Conservation (phyloP, 352 stramenopile genomes). For the Globisporangium takayamanum region DNA sequence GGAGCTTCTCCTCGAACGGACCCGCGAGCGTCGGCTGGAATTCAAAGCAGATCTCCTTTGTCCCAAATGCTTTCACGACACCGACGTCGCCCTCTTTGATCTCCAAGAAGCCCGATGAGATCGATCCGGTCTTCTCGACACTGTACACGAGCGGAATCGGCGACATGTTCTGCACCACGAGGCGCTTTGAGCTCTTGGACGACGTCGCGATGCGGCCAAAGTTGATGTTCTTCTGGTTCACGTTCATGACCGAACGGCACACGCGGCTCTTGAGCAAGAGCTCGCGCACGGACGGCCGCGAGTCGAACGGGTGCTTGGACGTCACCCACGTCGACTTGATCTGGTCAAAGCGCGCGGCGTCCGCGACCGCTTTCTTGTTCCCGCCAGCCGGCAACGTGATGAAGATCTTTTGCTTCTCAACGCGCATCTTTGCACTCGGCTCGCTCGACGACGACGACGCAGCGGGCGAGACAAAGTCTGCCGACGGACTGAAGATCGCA, state of each 20-base stretch:
- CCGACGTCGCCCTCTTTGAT: constrained; percentile 86
- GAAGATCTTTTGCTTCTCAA: constrained; percentile 87
- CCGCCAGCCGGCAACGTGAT: constrained; percentile 80
- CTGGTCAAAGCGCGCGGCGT: constrained; percentile 50
- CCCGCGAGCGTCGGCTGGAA: constrained; percentile 83
- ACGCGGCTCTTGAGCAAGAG: constrained; percentile 80
- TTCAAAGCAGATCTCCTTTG: constrained; percentile 87
- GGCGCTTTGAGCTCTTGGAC: constrained; percentile 79
- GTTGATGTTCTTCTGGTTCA: constrained; percentile 92
- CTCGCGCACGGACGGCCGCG: constrained; percentile 68
- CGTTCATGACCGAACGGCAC: constrained; percentile 83
- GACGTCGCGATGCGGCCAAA: constrained; percentile 84
- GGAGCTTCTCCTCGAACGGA: constrained; percentile 86
- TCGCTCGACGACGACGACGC: constrained; percentile 10
- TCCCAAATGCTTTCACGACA: constrained; percentile 84
- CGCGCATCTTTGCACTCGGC: constrained; percentile 52
- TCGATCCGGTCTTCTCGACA: constrained; percentile 88
- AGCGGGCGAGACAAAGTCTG: constrained; percentile 19
- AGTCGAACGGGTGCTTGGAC: constrained; percentile 81
- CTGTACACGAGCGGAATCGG: constrained; percentile 79
- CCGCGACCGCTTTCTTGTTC: constrained; percentile 75
- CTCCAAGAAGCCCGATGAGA: constrained; percentile 84
- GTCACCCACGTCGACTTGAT: constrained; percentile 55
- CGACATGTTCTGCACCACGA: constrained; percentile 86
- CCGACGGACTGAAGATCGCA: constrained; percentile 60